These are phyloP conservation scores for Artemisia argyi DNA, from an alignment of 129 eudicot species.

Conservation along the genomic window DNA sequence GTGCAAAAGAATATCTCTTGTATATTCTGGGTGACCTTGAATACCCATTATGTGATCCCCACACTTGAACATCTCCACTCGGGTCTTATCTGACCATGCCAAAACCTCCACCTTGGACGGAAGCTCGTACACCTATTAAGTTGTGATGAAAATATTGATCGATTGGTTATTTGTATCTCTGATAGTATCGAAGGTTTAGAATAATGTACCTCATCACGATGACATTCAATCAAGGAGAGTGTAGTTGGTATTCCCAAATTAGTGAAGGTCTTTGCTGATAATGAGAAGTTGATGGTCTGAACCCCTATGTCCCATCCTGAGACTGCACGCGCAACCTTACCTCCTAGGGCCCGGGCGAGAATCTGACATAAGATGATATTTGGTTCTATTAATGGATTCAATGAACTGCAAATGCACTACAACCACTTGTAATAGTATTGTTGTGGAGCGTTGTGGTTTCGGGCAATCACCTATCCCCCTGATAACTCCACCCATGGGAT, in stretches of 20 bases:
- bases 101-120: conserved; percentile 70
- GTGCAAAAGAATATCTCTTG: conserved; percentile 65
- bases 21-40: conserved; percentile 93
- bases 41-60: conserved; percentile 80
- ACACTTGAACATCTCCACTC: conserved; percentile 67
- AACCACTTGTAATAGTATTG: too few relatives aligned
- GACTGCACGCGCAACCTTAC: conserved; percentile 47
- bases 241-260: conserved; percentile 39
- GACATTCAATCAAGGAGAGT: conserved; percentile 59
- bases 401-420: too few relatives aligned
- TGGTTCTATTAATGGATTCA: too few relatives aligned
- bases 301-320: conserved; percentile 79
- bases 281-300: conserved; percentile 41
- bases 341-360: conserved; percentile 70
- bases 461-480: too few relatives aligned
- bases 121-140: conserved; percentile 55
- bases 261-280: conserved; percentile 38
- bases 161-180: neutral
- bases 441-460: too few relatives aligned
- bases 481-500: too few relatives aligned
- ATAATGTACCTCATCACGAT: conserved; percentile 67
- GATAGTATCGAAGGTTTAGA: neutral
- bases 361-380: conserved; percentile 26
- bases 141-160: neutral
- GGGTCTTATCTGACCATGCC: conserved; percentile 69